phyloP scores from a whole-genome alignment of 345 rosid species.

The Raphanus sativus region DNA sequence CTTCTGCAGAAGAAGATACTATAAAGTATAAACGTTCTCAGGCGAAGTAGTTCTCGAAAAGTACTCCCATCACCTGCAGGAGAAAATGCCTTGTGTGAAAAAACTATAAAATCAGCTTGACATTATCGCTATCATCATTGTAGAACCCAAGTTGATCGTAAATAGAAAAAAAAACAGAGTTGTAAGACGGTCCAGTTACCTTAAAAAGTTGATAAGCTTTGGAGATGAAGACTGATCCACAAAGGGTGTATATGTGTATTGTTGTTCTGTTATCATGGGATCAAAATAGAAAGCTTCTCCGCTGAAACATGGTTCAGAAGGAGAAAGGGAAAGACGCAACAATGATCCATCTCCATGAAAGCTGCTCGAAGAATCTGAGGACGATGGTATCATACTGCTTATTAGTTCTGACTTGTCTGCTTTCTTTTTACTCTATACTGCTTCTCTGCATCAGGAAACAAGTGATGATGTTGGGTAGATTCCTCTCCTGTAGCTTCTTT shows the following conservation, averaged over 20 bases:
- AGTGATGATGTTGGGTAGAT: no score
- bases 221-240: neutral
- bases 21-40: neutral
- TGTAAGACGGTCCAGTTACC: neutral
- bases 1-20: no score
- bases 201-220: neutral
- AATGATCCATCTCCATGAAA: no score
- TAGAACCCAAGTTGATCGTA: neutral
- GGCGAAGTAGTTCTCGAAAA: neutral
- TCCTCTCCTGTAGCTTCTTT: no score
- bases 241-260: neutral
- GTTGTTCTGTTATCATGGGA: conserved; percentile 12
- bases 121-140: neutral
- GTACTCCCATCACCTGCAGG: neutral
- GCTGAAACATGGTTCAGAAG: neutral
- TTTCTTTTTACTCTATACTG: no score
- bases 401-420: no score
- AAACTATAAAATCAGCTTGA: neutral
- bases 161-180: neutral
- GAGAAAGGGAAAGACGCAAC: neutral
- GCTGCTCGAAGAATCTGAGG: no score
- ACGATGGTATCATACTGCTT: no score
- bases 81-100: neutral
- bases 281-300: neutral
- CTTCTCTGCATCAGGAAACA: no score